A percentile compares a stretch with the other conserved stretches of the same genome.
These are phyloP conservation scores for Aaosphaeria pasadenensis DNA, from an alignment of 2,329 filamentous ascomycete species.

Conservation along the genomic window DNA sequence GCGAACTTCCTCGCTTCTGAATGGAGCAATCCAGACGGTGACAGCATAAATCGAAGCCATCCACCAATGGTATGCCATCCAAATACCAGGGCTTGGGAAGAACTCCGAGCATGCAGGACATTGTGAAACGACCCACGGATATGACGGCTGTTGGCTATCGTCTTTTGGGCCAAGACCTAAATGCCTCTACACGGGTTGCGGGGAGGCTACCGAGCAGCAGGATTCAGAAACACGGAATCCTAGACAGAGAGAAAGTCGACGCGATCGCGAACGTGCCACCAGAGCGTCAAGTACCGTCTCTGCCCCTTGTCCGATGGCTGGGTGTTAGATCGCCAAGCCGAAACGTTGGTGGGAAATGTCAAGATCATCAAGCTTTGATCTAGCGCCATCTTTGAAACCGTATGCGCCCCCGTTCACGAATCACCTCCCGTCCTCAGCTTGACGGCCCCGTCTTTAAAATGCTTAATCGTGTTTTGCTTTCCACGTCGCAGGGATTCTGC, in stretches of 20 bases:
- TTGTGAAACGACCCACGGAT: neutral
- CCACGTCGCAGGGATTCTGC: constrained; percentile 1
- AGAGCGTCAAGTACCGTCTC: constrained; percentile 21
- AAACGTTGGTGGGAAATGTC: constrained; percentile 31
- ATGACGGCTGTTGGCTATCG: neutral
- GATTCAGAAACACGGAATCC: constrained; percentile 3
- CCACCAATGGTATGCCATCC: neutral
- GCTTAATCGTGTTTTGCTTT: constrained; percentile 19
- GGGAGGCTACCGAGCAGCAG: neutral
- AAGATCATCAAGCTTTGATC: constrained; percentile 21
- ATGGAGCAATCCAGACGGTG: too few relatives aligned
- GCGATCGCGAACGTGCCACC: constrained; percentile 13
- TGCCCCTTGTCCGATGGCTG: constrained; percentile 7
- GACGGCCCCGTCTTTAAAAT: constrained; percentile 12
- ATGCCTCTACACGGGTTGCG: too few relatives aligned
- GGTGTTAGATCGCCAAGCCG: constrained; percentile 31
- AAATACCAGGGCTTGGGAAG: neutral
- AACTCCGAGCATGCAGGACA: neutral
- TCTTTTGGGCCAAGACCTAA: neutral
- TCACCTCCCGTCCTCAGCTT: constrained; percentile 9
- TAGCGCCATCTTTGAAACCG: constrained; percentile 23
- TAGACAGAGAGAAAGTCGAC: constrained; percentile 4
- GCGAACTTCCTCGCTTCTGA: too few relatives aligned
- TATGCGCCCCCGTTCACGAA: constrained; percentile 12
- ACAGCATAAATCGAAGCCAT: neutral